Conservation (phyloP, 2,329 filamentous ascomycete genomes). For the Epichloe uncinata region DNA sequence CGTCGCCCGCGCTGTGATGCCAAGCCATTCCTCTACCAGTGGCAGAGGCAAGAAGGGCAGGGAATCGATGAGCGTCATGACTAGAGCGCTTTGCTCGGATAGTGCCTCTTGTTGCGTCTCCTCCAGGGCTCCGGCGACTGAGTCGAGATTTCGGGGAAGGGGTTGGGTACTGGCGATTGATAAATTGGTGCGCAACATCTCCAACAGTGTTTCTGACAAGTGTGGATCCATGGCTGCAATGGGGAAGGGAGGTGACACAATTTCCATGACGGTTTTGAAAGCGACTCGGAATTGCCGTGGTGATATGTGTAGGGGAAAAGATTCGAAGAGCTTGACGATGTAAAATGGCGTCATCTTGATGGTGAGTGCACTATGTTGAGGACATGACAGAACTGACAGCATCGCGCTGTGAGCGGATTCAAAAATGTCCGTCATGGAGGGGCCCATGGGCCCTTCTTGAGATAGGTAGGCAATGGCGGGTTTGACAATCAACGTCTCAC, state of each 20-base stretch:
- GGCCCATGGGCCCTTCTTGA: slow-evolving; percentile 27
- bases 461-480: slow-evolving; percentile 63
- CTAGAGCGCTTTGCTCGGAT: slow-evolving; percentile 70
- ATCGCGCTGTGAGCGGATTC: slow-evolving; percentile 78
- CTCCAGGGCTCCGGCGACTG: slow-evolving; percentile 17
- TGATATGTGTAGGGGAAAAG: slow-evolving; percentile 68
- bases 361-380: slow-evolving; percentile 60
- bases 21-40: slow-evolving; percentile 70
- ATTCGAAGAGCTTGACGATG: slow-evolving; percentile 63
- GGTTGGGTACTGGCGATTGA: slow-evolving; percentile 35
- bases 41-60: slow-evolving; percentile 59
- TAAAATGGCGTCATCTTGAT: slow-evolving; percentile 68
- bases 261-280: slow-evolving; percentile 72
- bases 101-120: slow-evolving; percentile 22
- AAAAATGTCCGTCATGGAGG: slow-evolving; percentile 49
- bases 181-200: slow-evolving; percentile 54
- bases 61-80: slow-evolving; percentile 66
- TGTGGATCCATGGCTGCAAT: slow-evolving; percentile 60
- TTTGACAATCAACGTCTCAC: slow-evolving; percentile 59
- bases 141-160: slow-evolving; percentile 26
- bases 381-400: slow-evolving; percentile 67
- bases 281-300: slow-evolving; percentile 79
- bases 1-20: slow-evolving; percentile 54
- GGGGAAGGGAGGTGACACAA: slow-evolving; percentile 66
- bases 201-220: slow-evolving; percentile 67